Conservation (phyloP, 805 yeast genomes). For the Blastobotrys mokoenaii region DNA sequence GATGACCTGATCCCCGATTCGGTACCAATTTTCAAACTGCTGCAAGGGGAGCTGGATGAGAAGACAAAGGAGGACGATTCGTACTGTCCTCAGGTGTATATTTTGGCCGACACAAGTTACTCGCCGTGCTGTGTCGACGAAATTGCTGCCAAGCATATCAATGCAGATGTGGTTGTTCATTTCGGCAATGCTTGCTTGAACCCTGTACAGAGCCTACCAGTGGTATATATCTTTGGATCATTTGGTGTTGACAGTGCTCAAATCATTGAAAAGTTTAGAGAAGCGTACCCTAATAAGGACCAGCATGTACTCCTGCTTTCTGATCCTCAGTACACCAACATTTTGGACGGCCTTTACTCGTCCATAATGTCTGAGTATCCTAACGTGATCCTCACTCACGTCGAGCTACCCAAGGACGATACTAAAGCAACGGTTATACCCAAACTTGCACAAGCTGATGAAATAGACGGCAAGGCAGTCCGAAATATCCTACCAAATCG, state of each 20-base stretch:
- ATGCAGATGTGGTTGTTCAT: slow-evolving; percentile 78
- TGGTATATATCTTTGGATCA: slow-evolving; percentile 62
- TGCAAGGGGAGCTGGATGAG: slow-evolving; percentile 19
- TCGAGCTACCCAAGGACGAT: slow-evolving; percentile 10
- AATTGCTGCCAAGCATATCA: slow-evolving; percentile 90
- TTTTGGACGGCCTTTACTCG: slow-evolving; percentile 33
- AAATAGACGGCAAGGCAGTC: slow-evolving; percentile 5
- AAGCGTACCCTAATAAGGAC: slow-evolving; percentile 36
- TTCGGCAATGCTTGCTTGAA: slow-evolving; percentile 93
- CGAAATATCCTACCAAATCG: slow-evolving; percentile 18
- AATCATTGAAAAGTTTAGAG: slow-evolving; percentile 35
- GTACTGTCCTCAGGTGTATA: slow-evolving; percentile 42
- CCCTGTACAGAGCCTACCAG: slow-evolving; percentile 63
- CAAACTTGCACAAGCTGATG: neutral
- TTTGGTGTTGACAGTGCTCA: slow-evolving; percentile 33
- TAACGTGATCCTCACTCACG: slow-evolving; percentile 23
- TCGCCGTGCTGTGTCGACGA: slow-evolving; percentile 95
- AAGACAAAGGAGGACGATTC: neutral
- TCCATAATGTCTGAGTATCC: slow-evolving; percentile 26
- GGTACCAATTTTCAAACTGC: slow-evolving; percentile 47
- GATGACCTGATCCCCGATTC: slow-evolving; percentile 74
- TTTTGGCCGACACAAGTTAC: slow-evolving; percentile 91
- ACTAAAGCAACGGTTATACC: neutral
- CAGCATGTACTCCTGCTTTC: slow-evolving; percentile 51
- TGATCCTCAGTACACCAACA: slow-evolving; percentile 55